A percentile compares a stretch with the other conserved stretches of the same genome.
Evolutionary conservation across 306 rosid species (phyloP).

Genomic region (Sesbania bispinosa): DNA sequence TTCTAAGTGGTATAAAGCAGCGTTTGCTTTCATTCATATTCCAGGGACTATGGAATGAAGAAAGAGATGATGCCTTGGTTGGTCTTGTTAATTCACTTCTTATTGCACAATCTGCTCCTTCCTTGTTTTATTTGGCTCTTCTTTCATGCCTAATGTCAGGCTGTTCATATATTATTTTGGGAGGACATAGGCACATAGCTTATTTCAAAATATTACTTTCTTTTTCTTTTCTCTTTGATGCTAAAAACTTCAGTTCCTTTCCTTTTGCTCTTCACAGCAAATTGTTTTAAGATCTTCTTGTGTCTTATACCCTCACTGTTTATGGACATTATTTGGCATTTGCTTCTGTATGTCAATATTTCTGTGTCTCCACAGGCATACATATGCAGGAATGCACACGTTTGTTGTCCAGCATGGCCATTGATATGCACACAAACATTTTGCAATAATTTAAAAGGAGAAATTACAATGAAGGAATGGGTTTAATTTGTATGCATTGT

Average conservation of each 20-base stretch:
- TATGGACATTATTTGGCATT: no score
- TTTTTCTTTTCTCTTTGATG: neutral
- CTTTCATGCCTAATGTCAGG: neutral
- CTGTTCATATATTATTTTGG: slow-evolving; percentile 7
- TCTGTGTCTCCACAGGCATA: no score
- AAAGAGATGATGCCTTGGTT: slow-evolving; percentile 72
- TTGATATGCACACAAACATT: neutral
- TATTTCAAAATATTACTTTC: neutral
- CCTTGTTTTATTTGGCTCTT: slow-evolving; percentile 18
- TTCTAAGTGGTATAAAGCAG: slow-evolving; percentile 86
- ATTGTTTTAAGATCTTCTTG: neutral
- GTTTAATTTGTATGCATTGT: no score
- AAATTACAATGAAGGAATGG: neutral
- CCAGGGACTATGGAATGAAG: slow-evolving; percentile 85
- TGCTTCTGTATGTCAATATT: no score
- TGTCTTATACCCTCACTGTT: neutral
- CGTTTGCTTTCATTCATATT: slow-evolving; percentile 91
- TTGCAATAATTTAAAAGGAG: neutral
- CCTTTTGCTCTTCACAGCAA: neutral
- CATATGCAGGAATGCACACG: neutral
- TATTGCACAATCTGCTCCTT: slow-evolving; percentile 17
- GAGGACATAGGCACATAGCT: slow-evolving; percentile 1
- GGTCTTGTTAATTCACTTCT: slow-evolving; percentile 38
- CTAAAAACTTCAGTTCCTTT: neutral
- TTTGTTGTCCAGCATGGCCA: neutral